Conservation (phyloP, 345 rosid species). For the Rubroshorea leprosula region DNA sequence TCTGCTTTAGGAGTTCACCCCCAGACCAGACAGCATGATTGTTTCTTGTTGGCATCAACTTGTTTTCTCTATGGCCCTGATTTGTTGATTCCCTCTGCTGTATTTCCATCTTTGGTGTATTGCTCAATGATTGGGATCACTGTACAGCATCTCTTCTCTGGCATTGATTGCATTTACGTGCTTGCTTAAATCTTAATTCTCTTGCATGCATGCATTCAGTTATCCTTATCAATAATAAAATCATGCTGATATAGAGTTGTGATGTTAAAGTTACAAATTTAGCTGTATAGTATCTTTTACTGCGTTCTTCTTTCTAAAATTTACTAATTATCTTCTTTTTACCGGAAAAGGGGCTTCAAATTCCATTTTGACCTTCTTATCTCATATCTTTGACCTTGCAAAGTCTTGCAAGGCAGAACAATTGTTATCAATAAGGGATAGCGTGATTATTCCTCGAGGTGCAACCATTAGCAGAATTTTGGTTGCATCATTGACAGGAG, state of each 20-base stretch:
- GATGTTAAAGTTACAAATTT: neutral
- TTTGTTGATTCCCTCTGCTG: conserved; percentile 69
- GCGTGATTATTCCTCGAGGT: conserved; percentile 79
- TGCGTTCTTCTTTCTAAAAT: neutral
- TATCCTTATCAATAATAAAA: neutral
- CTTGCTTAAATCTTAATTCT: too few species aligned
- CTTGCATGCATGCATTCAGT: too few species aligned
- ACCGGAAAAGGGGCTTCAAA: conserved; percentile 83
- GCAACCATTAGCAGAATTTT: conserved; percentile 69
- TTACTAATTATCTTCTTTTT: conserved; percentile 5
- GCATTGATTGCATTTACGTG: too few species aligned
- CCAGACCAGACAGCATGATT: conserved; percentile 96
- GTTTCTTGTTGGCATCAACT: conserved; percentile 89
- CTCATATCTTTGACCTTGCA: conserved; percentile 80
- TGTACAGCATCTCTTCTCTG: conserved; percentile 51
- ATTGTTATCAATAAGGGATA: conserved; percentile 56
- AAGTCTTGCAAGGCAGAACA: conserved; percentile 61
- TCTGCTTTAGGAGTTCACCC: conserved; percentile 72
- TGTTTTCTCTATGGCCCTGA: conserved; percentile 96
- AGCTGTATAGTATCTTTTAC: neutral
- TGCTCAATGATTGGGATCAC: conserved; percentile 83
- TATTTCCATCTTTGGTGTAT: conserved; percentile 74
- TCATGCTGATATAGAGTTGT: neutral
- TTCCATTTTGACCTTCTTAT: conserved; percentile 86
- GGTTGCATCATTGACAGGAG: conserved; percentile 87